Conservation (phyloP, 768 basidiomycete species). For the Goffeauzyma gilvescens region DNA sequence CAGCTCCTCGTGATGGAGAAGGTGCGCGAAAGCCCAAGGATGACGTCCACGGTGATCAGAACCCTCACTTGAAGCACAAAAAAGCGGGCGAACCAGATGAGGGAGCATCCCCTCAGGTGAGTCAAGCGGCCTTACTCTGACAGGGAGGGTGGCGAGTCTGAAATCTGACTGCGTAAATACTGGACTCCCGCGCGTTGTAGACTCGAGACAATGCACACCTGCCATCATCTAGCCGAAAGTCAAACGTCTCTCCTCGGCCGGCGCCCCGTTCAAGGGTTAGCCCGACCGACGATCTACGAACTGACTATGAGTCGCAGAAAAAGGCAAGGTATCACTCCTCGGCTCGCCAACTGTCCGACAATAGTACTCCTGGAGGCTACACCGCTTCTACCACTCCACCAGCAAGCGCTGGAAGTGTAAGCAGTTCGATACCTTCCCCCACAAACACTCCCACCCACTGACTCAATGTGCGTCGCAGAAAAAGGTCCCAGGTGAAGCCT, state of each 20-base stretch:
- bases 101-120: too few species aligned
- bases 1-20: slow-evolving; percentile 1
- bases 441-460: neutral
- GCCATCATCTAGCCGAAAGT: too few species aligned
- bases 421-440: neutral
- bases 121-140: too few species aligned
- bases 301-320: slow-evolving; percentile 3
- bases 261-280: neutral
- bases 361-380: slow-evolving; percentile 4
- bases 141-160: too few species aligned
- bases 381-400: slow-evolving; percentile 1
- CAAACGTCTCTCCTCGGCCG: neutral
- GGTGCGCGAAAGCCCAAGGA: slow-evolving; percentile 13
- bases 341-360: slow-evolving; percentile 5
- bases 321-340: slow-evolving; percentile 18
- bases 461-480: neutral
- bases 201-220: neutral
- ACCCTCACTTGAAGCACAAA: slow-evolving; percentile 25
- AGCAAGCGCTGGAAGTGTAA: slow-evolving; percentile 5
- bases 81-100: slow-evolving; percentile 7
- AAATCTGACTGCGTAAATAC: slow-evolving; percentile 12
- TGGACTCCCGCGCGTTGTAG: too few species aligned
- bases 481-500: slow-evolving; percentile 16
- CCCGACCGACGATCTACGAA: slow-evolving; percentile 1
- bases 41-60: slow-evolving; percentile 24